phyloP scores from a whole-genome alignment of 805 yeast species.

The Torulaspora delbrueckii region DNA sequence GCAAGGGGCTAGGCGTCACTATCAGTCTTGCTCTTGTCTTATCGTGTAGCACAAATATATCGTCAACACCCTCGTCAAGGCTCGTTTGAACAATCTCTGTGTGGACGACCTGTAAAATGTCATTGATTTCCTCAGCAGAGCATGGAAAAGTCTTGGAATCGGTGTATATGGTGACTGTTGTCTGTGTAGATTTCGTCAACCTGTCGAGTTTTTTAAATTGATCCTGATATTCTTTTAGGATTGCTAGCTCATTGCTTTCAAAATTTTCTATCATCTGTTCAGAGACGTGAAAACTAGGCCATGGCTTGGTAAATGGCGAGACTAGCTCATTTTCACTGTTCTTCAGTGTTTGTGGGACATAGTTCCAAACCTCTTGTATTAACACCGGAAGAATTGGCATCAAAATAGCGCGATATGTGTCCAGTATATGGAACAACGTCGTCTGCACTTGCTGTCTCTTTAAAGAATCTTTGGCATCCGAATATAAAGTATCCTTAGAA shows the following conservation, averaged over 20 bases:
- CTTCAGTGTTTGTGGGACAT: conserved; percentile 38
- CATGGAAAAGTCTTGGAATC: conserved; percentile 12
- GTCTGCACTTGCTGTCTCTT: conserved; percentile 48
- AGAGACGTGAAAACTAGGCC: conserved; percentile 9
- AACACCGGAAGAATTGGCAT: conserved; percentile 81
- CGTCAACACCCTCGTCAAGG: conserved; percentile 2
- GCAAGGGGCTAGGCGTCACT: conserved; percentile 38
- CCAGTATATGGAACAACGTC: conserved; percentile 55
- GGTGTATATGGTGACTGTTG: conserved; percentile 30
- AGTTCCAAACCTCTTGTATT: conserved; percentile 85
- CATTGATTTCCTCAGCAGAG: conserved; percentile 45
- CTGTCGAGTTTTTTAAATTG: conserved; percentile 21
- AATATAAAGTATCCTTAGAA: conserved; percentile 79
- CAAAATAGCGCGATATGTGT: conserved; percentile 58
- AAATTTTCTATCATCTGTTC: conserved; percentile 10
- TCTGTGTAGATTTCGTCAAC: conserved; percentile 24
- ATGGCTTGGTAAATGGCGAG: conserved; percentile 2
- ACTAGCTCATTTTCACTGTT: conserved; percentile 1
- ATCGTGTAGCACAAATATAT: conserved; percentile 19
- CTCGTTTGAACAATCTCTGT: conserved; percentile 39
- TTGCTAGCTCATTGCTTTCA: conserved; percentile 15
- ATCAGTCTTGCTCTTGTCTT: conserved; percentile 33
- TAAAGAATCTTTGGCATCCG: conserved; percentile 47
- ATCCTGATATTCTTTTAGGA: conserved; percentile 20
- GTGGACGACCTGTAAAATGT: conserved; percentile 59